Base-by-base conservation (phyloP, 306 rosid species). In the Prunus fruticosa region DNA sequence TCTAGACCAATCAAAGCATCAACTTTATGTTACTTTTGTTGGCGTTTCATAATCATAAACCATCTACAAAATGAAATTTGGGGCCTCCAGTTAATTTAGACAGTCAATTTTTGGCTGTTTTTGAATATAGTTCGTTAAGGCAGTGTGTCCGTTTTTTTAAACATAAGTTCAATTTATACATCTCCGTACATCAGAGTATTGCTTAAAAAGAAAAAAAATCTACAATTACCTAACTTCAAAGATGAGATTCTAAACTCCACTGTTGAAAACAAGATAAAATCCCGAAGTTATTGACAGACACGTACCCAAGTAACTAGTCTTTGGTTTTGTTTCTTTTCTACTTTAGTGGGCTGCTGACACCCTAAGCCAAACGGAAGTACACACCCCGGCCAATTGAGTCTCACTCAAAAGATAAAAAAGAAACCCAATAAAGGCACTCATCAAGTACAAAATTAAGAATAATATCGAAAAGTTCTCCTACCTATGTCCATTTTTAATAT, bases 111-210 rank as follows among this genome's bases (percentile, higher is more conserved):
- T 5, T 34, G 0, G 8, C 0, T 34, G 38, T 34, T 34, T 34
- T 34, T 2, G 8, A 34, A 34, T 34, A 5, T 34, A 34, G 2
- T n/a, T n/a, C n/a, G 0, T 34, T 34, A 34, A 34, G 38, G 5
- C 5, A 5, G 2, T 34, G 0, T 5, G 0, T 34, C 6, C 0
- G 0, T 34, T 0, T 0, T 34, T 34, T 34, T 34, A 34, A 34
- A 34, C 0, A 34, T 34, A 8, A 34, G 1, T 34, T 34, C 8
- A 34, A 34, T 5, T 34, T 34, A 34, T 0, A 34, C 38, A 0
- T 34, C 1, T 5, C 2, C 38, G 38, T 34, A 34, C 1, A 34
- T 5, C 0, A 34, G 0, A 1, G 1, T 34, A 32, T 5, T 7
- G 5, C 38, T 32, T 5, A 32, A 32, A 32, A 32, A 32, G n/a